Conservation (phyloP, 148 eudicot species). For the Rhododendron ovatum region DNA sequence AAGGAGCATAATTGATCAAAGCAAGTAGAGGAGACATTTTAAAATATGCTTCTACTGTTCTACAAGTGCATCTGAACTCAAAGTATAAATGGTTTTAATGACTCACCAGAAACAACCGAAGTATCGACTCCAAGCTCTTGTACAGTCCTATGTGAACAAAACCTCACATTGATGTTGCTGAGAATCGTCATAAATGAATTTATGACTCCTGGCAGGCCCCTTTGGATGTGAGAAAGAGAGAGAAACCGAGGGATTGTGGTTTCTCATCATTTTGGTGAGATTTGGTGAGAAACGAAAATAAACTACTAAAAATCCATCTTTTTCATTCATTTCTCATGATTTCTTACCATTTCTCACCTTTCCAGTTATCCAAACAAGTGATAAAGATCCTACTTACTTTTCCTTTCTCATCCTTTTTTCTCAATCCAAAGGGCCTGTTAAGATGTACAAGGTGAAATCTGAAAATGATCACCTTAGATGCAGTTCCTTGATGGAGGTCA, state of each 20-base stretch:
- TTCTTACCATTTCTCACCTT: not conserved
- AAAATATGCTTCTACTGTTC: not conserved
- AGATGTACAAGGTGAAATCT: not conserved
- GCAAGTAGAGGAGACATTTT: not conserved
- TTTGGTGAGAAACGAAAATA: not conserved
- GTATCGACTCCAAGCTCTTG: constrained; percentile 39
- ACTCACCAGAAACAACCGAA: constrained; percentile 40
- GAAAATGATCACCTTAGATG: constrained; percentile 27
- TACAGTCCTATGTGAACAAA: constrained; percentile 27
- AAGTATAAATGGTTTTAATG: not conserved
- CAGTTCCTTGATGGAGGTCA: constrained; percentile 38
- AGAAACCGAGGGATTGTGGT: not conserved
- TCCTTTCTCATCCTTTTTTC: not conserved
- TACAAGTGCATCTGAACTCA: not conserved
- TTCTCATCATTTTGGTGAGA: not conserved
- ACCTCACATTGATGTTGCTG: not conserved
- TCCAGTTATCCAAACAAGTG: not conserved
- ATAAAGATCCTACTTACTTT: not conserved
- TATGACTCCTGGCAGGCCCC: not conserved
- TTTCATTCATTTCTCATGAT: not conserved
- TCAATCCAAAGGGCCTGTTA: not conserved
- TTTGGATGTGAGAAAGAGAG: not conserved
- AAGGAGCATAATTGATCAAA: not conserved
- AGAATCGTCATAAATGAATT: not conserved
- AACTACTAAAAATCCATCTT: not conserved